These are phyloP conservation scores for Lignosus rhinocerotis DNA, from an alignment of 1,284 basidiomycete genomes.

Conservation along the genomic window DNA sequence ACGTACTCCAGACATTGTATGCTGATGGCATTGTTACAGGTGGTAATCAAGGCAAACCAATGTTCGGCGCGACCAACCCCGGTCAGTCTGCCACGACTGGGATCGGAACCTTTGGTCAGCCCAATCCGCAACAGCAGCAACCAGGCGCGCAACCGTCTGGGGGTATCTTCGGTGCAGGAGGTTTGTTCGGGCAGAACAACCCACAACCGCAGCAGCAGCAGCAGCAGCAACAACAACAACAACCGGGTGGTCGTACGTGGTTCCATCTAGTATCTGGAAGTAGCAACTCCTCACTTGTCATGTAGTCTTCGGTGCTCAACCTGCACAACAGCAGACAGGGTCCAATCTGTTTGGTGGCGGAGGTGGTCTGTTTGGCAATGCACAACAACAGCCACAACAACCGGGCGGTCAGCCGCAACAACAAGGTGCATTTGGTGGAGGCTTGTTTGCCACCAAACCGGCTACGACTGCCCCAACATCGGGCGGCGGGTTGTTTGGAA, in stretches of 20 bases:
- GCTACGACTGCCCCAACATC: constrained; percentile 25
- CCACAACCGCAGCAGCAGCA: constrained; percentile 35
- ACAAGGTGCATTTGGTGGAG: constrained; percentile 32
- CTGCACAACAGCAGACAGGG: constrained; percentile 22
- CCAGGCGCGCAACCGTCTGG: constrained; percentile 33
- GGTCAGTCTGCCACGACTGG: constrained; percentile 22
- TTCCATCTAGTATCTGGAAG: neutral
- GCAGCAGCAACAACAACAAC: constrained; percentile 14
- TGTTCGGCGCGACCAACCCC: constrained; percentile 31
- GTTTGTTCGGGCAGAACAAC: constrained; percentile 43
- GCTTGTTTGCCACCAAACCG: constrained; percentile 36
- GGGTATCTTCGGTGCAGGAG: constrained; percentile 39
- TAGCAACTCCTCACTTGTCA: neutral
- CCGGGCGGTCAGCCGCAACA: constrained; percentile 27
- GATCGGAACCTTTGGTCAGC: constrained; percentile 36
- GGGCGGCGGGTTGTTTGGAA: constrained; percentile 45
- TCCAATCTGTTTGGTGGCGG: constrained; percentile 21
- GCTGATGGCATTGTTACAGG: neutral
- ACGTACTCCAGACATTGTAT: neutral
- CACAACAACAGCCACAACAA: constrained; percentile 7
- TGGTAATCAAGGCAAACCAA: constrained; percentile 40
- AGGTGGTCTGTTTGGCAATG: constrained; percentile 44
- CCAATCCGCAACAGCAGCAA: constrained; percentile 29
- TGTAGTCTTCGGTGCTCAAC: constrained; percentile 29
- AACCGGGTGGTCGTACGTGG: constrained; percentile 24